Evolutionary conservation across 495 filamentous ascomycete genomes (phyloP).

Genomic region (Xylaria venustula): DNA sequence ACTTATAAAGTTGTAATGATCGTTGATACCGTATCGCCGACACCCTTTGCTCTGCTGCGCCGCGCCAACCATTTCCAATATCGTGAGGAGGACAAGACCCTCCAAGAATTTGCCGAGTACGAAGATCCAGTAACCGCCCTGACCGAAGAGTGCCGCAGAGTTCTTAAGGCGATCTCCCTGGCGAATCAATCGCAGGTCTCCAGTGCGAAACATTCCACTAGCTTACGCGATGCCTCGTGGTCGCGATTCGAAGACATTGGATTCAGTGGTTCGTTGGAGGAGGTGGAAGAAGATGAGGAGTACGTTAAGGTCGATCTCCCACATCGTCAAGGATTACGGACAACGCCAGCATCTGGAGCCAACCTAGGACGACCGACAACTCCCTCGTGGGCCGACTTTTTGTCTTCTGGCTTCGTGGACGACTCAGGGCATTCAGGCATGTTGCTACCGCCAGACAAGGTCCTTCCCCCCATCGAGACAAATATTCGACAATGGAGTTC

Average conservation of each 20-base stretch:
- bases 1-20: constrained; percentile 95
- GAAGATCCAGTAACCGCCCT: constrained; percentile 86
- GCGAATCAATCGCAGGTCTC: constrained; percentile 78
- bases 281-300: constrained; percentile 65
- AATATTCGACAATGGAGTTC: constrained; percentile 74
- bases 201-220: constrained; percentile 64
- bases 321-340: constrained; percentile 47
- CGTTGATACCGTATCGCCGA: constrained; percentile 92
- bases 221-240: constrained; percentile 84
- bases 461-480: constrained; percentile 79
- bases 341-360: constrained; percentile 60
- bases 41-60: constrained; percentile 86
- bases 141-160: constrained; percentile 90
- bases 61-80: constrained; percentile 95
- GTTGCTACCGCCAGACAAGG: constrained; percentile 85
- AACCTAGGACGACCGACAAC: constrained; percentile 79
- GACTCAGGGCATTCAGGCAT: constrained; percentile 60
- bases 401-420: constrained; percentile 87
- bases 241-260: constrained; percentile 95
- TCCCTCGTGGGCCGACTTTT: constrained; percentile 96
- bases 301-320: constrained; percentile 30
- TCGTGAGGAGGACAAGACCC: constrained; percentile 76
- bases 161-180: constrained; percentile 82
- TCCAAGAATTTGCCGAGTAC: constrained; percentile 80
- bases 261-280: constrained; percentile 75